Conservation (phyloP, 139 green algal species). For the Nannochloris sp. region DNA sequence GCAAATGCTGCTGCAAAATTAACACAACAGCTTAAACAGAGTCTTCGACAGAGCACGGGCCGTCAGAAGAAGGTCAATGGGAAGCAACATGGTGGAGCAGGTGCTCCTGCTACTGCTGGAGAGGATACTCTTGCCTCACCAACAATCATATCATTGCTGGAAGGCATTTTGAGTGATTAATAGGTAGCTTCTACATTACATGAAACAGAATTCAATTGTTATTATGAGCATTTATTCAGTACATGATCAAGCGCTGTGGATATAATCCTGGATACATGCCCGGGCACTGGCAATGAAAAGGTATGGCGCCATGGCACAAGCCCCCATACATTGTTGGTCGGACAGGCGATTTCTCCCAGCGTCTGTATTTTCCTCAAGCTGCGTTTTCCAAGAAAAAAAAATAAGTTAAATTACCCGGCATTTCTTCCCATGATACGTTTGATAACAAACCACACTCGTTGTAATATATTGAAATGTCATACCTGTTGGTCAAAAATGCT, state of each 20-base stretch:
- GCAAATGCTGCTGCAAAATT: background rate
- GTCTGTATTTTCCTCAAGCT: conserved; percentile 17
- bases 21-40: background rate
- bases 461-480: background rate
- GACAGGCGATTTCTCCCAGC: conserved; percentile 5
- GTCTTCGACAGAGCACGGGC: background rate
- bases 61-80: background rate
- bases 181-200: background rate
- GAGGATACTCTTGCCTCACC: background rate
- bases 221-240: too few species aligned
- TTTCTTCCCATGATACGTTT: too few species aligned
- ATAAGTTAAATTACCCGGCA: background rate
- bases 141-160: conserved; percentile 9
- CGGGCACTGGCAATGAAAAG: too few species aligned
- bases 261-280: too few species aligned
- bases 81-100: background rate
- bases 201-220: too few species aligned
- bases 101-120: background rate
- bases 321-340: conserved; percentile 4
- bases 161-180: conserved; percentile 4
- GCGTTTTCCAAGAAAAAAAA: conserved; percentile 3
- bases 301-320: background rate
- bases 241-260: too few species aligned
- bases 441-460: too few species aligned
- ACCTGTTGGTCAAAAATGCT: conserved; percentile 43